Evolutionary conservation across 2,329 filamentous ascomycete species (phyloP).

Genomic region (Ophiostoma populinum): DNA sequence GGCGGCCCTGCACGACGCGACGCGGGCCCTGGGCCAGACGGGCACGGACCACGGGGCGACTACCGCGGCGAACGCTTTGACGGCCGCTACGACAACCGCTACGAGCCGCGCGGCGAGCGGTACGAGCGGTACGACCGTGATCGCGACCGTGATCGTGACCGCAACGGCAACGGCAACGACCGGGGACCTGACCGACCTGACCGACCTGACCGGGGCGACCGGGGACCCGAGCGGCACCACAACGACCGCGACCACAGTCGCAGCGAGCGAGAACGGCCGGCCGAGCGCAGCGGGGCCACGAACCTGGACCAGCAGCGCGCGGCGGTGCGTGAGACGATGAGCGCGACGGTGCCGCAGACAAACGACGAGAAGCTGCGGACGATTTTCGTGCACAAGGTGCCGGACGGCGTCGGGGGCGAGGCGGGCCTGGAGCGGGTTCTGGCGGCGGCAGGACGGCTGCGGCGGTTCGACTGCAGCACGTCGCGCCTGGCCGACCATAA

Average conservation of each 20-base stretch:
- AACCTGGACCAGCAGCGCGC: slow-evolving; percentile 50
- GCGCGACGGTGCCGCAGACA: slow-evolving; percentile 63
- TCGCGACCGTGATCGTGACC: neutral
- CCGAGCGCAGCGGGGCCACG: slow-evolving; percentile 18
- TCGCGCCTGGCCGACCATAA: slow-evolving; percentile 49
- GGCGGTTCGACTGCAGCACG: slow-evolving; percentile 68
- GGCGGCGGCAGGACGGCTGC: slow-evolving; percentile 56
- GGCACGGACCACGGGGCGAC: slow-evolving; percentile 18
- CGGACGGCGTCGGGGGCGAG: slow-evolving; percentile 59
- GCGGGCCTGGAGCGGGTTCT: slow-evolving; percentile 66
- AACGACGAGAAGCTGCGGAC: slow-evolving; percentile 84
- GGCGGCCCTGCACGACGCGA: slow-evolving; percentile 22
- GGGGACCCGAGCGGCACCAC: neutral
- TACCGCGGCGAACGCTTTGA: neutral
- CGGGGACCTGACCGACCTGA: neutral
- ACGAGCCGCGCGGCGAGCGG: slow-evolving; percentile 13
- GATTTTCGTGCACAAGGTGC: slow-evolving; percentile 76
- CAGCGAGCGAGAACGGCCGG: neutral
- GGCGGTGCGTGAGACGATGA: slow-evolving; percentile 48
- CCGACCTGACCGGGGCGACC: neutral
- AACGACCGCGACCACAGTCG: neutral
- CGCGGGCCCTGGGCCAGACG: slow-evolving; percentile 31
- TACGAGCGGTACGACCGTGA: neutral
- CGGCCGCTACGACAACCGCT: slow-evolving; percentile 1
- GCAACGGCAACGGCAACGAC: neutral